A percentile compares a stretch with the other conserved stretches of the same genome.
Conservation (phyloP, 345 rosid genomes). For the Murraya koenigii region DNA sequence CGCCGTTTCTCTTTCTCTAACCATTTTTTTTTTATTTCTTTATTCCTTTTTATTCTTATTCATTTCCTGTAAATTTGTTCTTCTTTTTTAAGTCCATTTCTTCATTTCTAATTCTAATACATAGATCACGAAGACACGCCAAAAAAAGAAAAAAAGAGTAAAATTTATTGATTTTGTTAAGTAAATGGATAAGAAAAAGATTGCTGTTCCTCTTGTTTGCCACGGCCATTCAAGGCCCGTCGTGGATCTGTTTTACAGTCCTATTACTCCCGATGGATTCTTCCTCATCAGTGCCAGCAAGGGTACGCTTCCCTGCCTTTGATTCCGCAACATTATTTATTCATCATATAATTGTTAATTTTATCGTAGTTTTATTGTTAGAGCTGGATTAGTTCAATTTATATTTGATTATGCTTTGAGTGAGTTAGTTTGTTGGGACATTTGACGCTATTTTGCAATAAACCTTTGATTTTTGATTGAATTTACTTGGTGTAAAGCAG, state of each 20-base stretch:
- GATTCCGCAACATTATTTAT: neutral
- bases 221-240: constrained; percentile 91
- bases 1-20: constrained; percentile 15
- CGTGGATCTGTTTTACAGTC: constrained; percentile 74
- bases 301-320: constrained; percentile 32
- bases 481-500: neutral
- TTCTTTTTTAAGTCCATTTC: neutral
- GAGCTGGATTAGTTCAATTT: neutral
- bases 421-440: neutral
- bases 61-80: neutral
- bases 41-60: neutral
- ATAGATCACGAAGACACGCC: neutral
- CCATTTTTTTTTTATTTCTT: neutral
- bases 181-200: constrained; percentile 48
- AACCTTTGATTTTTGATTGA: neutral
- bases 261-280: constrained; percentile 80
- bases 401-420: neutral
- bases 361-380: neutral
- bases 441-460: neutral
- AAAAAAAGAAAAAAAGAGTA: neutral
- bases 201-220: constrained; percentile 71
- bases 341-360: too few relatives aligned
- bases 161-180: neutral
- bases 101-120: neutral
- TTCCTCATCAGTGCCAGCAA: constrained; percentile 85